Evolutionary conservation across 768 basidiomycete genomes (phyloP).

Genomic region (Boletus bicolor): DNA sequence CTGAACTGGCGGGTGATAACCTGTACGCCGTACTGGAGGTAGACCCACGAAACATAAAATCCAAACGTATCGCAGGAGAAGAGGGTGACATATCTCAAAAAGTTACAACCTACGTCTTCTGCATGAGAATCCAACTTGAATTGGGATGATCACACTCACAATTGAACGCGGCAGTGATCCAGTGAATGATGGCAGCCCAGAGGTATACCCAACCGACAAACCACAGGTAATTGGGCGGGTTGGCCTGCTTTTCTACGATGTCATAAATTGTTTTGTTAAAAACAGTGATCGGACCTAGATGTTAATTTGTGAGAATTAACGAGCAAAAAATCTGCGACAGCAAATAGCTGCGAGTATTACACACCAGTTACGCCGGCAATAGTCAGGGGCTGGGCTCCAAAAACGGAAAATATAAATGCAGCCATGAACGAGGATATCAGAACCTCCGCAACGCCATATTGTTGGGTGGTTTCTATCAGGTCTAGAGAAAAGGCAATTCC

Average conservation of each 20-base stretch:
- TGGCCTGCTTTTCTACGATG: slow-evolving; percentile 54
- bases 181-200: slow-evolving; percentile 85
- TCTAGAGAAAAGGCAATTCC: slow-evolving; percentile 91
- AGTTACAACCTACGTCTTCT: slow-evolving; percentile 61
- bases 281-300: slow-evolving; percentile 81
- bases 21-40: slow-evolving; percentile 87
- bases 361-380: slow-evolving; percentile 88
- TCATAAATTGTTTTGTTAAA: slow-evolving; percentile 88
- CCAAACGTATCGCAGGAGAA: slow-evolving; percentile 93
- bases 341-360: neutral
- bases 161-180: slow-evolving; percentile 76
- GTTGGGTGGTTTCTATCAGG: slow-evolving; percentile 83
- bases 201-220: slow-evolving; percentile 93
- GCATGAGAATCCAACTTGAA: neutral
- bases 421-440: slow-evolving; percentile 84
- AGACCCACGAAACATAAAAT: slow-evolving; percentile 90
- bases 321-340: neutral
- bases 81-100: slow-evolving; percentile 81
- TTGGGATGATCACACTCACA: slow-evolving; percentile 42
- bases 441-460: slow-evolving; percentile 90
- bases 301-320: neutral
- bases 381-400: slow-evolving; percentile 88
- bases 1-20: slow-evolving; percentile 71
- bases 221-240: slow-evolving; percentile 73
- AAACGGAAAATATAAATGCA: slow-evolving; percentile 79